Base-by-base conservation (phyloP, 2,329 filamentous ascomycete genomes). In the Clonostachys chloroleuca region DNA sequence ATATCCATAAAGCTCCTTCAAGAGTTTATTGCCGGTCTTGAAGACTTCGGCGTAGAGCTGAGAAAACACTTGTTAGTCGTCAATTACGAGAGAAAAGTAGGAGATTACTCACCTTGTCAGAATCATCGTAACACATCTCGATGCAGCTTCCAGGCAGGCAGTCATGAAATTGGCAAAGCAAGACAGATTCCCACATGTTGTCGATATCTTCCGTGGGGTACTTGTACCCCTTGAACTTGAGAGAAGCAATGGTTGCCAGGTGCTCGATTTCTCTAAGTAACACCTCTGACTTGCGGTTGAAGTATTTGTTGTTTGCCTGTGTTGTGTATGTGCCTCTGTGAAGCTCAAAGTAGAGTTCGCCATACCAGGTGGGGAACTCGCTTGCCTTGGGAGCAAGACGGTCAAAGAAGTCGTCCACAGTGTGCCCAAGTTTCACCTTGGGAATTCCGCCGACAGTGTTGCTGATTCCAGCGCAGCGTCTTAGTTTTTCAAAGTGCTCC, bases 91-190 rank as follows among this genome's bases (percentile, higher is more conserved):
- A 18, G 36, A 6, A 20, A 34, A 20, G 36, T 7, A 2, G 7
- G 34, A 13, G 16, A 41, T 5, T 14, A 35, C 69, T 63, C 65
- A 82, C 80, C 69, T 91, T 80, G 61, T 96, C 87, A 4, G 92
- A 95, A 62, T 99, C 94, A 63, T 95, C 89, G 59, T 97, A 97
- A 66, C 91, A 96, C 91, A 97, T 96, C 65, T 95, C 92, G 57
- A 99, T 97, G 34, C 84, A 89, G 62, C 90, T 96, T 47, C 94
- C 94, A 1, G 94, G 94, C 45, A 99, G 76, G 63, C 94, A 97
- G 63, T 99, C 94, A 55, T 99, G 94, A 75, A 99, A 99, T 60
- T 99, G 94, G 55, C 92, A 97, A 24, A 97, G 80, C 20, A 97
- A 76, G 4, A 92, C 86, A 47, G 80, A 78, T 71, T 97, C 92